phyloP scores from a whole-genome alignment of 208 protist species.

The Leishmania mexicana region DNA sequence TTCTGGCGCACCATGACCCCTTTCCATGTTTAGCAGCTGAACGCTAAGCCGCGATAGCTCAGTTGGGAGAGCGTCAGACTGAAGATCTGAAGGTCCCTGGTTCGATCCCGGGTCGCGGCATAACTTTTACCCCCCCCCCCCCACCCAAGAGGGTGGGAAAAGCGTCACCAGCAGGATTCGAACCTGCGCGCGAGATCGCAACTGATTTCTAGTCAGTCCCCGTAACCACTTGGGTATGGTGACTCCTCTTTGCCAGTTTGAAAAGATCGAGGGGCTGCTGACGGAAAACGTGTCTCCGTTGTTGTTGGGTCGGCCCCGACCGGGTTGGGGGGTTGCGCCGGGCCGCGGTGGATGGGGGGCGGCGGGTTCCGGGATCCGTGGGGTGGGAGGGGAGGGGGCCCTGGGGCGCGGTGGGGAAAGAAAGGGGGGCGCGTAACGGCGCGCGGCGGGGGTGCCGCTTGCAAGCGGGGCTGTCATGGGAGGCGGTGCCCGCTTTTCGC shows the following conservation, averaged over 20 bases:
- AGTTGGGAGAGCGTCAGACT: slow-evolving; percentile 92
- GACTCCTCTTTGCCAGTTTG: not conserved
- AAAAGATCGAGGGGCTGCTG: not conserved
- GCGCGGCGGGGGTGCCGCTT: too few relatives aligned
- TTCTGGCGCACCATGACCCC: not conserved
- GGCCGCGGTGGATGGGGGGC: too few relatives aligned
- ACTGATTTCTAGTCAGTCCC: slow-evolving; percentile 86
- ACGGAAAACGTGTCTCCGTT: not conserved
- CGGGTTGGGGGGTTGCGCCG: too few relatives aligned
- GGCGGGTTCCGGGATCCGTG: too few relatives aligned
- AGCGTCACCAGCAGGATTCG: slow-evolving; percentile 75
- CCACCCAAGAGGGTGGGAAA: not conserved
- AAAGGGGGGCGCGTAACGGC: too few relatives aligned
- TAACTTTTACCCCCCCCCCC: slow-evolving; percentile 34
- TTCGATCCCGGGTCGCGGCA: slow-evolving; percentile 88
- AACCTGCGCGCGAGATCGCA: slow-evolving; percentile 87
- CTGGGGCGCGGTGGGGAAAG: too few relatives aligned
- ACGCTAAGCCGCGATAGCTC: slow-evolving; percentile 70
- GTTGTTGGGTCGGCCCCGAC: not conserved
- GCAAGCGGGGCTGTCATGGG: not conserved
- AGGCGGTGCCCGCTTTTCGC: not conserved
- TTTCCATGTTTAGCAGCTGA: rapidly evolving
- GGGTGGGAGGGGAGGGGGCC: too few relatives aligned
- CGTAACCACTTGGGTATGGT: slow-evolving; percentile 90
- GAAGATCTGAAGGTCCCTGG: slow-evolving; percentile 92